phyloP scores from a whole-genome alignment of 768 basidiomycete species.

The Tulasnella sp. region DNA sequence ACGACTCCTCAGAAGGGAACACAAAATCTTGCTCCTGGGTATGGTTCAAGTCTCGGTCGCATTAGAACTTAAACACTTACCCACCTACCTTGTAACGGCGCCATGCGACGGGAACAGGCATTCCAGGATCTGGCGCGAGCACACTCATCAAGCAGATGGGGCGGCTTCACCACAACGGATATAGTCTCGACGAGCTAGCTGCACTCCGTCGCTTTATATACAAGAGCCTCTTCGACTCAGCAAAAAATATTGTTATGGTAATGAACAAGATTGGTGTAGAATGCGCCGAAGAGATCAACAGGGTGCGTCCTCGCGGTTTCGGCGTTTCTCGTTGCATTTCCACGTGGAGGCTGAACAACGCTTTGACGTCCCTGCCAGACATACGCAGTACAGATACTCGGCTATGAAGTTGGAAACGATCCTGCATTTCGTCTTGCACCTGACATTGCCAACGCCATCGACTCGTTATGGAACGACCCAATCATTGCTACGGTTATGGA shows the following conservation, averaged over 20 bases:
- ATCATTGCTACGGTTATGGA: conserved; percentile 53
- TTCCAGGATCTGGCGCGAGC: conserved; percentile 93
- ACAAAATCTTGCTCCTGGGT: conserved; percentile 53
- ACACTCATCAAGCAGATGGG: conserved; percentile 97
- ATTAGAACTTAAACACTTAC: background rate
- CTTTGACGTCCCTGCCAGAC: conserved; percentile 39
- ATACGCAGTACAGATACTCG: conserved; percentile 49
- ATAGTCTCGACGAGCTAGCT: conserved; percentile 74
- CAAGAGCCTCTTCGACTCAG: conserved; percentile 85
- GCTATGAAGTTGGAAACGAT: conserved; percentile 47
- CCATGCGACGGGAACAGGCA: conserved; percentile 55
- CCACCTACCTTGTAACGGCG: no score
- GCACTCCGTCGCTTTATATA: conserved; percentile 78
- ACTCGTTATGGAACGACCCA: conserved; percentile 49
- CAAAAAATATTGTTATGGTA: conserved; percentile 79
- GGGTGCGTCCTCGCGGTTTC: conserved; percentile 41
- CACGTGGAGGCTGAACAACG: no score
- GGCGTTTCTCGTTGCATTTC: no score
- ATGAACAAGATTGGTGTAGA: conserved; percentile 89
- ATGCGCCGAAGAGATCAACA: conserved; percentile 67
- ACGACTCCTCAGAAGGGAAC: conserved; percentile 50
- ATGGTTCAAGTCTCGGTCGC: conserved; percentile 44
- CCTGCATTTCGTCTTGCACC: conserved; percentile 41
- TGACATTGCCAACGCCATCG: conserved; percentile 48
- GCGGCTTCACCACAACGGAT: conserved; percentile 89